These are phyloP conservation scores for Phytomonas sp. DNA, from an alignment of 208 protist genomes.

Conservation along the genomic window DNA sequence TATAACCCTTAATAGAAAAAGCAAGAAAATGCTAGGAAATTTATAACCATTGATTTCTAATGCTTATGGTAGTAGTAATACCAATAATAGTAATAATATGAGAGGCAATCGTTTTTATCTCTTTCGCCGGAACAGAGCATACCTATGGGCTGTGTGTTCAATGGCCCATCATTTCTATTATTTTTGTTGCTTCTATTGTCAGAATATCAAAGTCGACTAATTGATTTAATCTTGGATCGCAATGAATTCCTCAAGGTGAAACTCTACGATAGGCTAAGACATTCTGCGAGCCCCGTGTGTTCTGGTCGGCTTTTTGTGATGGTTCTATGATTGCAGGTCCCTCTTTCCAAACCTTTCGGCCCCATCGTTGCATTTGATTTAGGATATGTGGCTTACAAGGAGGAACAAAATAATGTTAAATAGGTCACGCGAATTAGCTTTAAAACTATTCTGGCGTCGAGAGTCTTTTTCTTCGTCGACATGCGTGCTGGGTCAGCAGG, in stretches of 20 bases:
- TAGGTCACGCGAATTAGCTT: background rate
- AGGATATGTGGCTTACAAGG: background rate
- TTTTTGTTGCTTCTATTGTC: conserved; percentile 3
- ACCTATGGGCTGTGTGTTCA: background rate
- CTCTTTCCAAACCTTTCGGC: background rate
- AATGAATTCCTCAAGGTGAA: background rate
- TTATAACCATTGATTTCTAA: background rate
- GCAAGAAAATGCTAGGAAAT: background rate
- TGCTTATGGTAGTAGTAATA: background rate
- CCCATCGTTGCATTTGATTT: background rate
- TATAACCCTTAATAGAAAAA: background rate
- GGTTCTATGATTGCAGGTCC: background rate
- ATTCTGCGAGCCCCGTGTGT: background rate
- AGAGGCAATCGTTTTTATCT: conserved; percentile 10
- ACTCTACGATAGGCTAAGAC: background rate
- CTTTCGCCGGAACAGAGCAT: background rate
- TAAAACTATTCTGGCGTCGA: background rate
- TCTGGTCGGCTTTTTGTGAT: background rate
- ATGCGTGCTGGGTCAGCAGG: background rate
- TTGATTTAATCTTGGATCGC: background rate
- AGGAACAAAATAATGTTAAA: background rate
- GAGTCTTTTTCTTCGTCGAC: background rate
- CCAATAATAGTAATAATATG: conserved; percentile 7
- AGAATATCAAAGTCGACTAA: background rate
- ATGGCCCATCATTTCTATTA: background rate